Base-by-base conservation (phyloP, 345 rosid genomes). In the Balakata baccata region DNA sequence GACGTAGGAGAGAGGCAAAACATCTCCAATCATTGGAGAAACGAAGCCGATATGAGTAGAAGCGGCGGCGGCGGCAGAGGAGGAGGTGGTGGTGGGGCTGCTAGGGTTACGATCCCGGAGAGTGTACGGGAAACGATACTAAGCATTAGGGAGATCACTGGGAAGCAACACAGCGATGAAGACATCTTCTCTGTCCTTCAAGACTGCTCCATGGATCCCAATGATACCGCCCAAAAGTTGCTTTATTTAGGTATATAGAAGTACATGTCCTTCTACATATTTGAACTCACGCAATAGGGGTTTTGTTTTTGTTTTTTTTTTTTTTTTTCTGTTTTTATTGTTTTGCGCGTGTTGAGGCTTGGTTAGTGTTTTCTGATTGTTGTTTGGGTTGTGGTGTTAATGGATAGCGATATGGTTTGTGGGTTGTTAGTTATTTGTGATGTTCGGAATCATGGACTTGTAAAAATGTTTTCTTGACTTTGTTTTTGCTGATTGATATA, bases 51-150 rank as follows among this genome's bases (percentile, higher is more conserved):
- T 74, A 87, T 85, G 87, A 86, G 83, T 80, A 82, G 20, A 64
- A 20, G 66, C 13, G 50, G 73, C 69, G 66, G 64, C 62, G 63
- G 34, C 34, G 75, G 79, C 81, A 86, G 85, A 81, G 86, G 82
- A 12, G 84, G 75, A 9, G 74, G 77, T 3, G 86, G 78, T 51
- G 80, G 47, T 16, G 59, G 11, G 60, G 56, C 51, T 47, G 70
- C 85, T 77, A 79, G 86, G 84, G 88, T 81, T 80, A 71, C 82
- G 86, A 88, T 91, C 80, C 89, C 91, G 16, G 85, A 79, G 78
- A 83, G 76, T 86, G 72, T 64, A 0, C 64, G 59, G 63, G 59
- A 23, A 38, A 69, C 74, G 8, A 74, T 79, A 17, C 74, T 23
- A 4, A 74, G 61, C 64, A 79, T 79, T 10, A 64, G 82, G 41